Evolutionary conservation across 2,329 filamentous ascomycete species (phyloP), one percentile per base, ranked within the genome.

Genomic region (Diplocarpon rosae): DNA sequence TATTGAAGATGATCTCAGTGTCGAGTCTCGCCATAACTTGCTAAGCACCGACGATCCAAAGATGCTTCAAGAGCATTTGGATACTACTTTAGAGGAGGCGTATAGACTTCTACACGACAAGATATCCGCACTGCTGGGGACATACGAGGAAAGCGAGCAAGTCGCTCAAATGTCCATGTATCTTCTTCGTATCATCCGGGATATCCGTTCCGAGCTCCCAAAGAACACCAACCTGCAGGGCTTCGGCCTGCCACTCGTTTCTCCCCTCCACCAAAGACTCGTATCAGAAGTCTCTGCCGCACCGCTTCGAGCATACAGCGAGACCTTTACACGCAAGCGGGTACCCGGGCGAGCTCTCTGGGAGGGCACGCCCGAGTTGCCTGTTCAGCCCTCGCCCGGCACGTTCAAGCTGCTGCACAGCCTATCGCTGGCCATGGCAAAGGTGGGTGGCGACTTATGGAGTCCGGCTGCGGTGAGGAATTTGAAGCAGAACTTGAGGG

Each of bases 401-500:
- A 69, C 78, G 0, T 94, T 94, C 59, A 75, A 73, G 48, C 80
- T 93, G 43, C 58, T 95, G 39, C 76, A 78, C 17, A 70, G 70
- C 36, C 59, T 94, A 24, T 75, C 76, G 4, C 65, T 67, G 37
- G 68, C 72, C 5, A 93, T 95, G 86, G 73, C 73, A 3, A 67
- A 71, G 11, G 68, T 74, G 2, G 89, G 89, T 0, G 69, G 75
- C 37, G 90, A 95, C 60, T 63, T 95, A 2, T 96, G 89, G 89
- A 88, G 81, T 42, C 72, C 76, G 2, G 69, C 70, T 2, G 83
- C 85, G 0, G 74, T 89, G 1, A 55, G 56, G 0, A 66, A 68
- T 0, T 57, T 94, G 51, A 92, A 87, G 63, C 59, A 56, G n/a
- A 61, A 68, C 37, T 58, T 87, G 5, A 61, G 67, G 5, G 62